Percentiles rank a stretch among this genome's conserved stretches.
phyloP scores from a whole-genome alignment of 108 stramenopile species.

The Nitzschia sp. region DNA sequence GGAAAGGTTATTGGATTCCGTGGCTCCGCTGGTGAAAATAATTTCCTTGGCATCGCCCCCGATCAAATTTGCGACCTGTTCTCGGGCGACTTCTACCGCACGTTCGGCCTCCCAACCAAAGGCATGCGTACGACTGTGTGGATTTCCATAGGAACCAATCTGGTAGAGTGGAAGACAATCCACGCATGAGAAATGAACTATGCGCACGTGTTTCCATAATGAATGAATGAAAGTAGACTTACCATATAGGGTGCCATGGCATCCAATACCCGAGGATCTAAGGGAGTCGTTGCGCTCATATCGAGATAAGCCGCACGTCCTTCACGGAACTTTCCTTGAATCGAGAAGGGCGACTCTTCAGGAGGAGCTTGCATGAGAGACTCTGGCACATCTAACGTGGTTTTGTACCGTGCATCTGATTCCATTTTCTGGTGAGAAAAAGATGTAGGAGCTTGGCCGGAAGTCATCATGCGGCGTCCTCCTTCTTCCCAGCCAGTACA shows the following conservation, averaged over 20 bases:
- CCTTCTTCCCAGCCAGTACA: no score
- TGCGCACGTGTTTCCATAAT: background rate
- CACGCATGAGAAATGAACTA: no score
- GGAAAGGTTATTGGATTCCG: slow-evolving; percentile 96
- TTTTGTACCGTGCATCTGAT: slow-evolving; percentile 46
- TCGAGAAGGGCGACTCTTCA: slow-evolving; percentile 40
- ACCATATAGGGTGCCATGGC: slow-evolving; percentile 97
- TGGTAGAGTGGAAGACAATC: slow-evolving; percentile 5
- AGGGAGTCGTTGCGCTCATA: slow-evolving; percentile 93
- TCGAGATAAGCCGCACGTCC: slow-evolving; percentile 89
- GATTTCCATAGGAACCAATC: slow-evolving; percentile 95
- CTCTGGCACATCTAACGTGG: slow-evolving; percentile 42
- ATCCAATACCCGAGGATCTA: slow-evolving; percentile 99
- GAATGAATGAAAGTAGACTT: slow-evolving; percentile 7
- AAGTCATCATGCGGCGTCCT: background rate
- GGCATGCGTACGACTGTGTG: slow-evolving; percentile 96
- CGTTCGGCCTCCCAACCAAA: slow-evolving; percentile 98
- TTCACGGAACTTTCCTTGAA: slow-evolving; percentile 69
- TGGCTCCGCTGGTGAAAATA: slow-evolving; percentile 98
- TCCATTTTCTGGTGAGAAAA: slow-evolving; percentile 58
- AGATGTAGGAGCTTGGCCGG: slow-evolving; percentile 26
- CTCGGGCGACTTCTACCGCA: slow-evolving; percentile 88
- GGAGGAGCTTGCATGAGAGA: slow-evolving; percentile 18
- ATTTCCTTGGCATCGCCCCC: slow-evolving; percentile 94
- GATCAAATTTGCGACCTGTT: slow-evolving; percentile 90